Conservation (phyloP, 192 early-diverging fungal genomes). For the Entomortierella beljakovae region DNA sequence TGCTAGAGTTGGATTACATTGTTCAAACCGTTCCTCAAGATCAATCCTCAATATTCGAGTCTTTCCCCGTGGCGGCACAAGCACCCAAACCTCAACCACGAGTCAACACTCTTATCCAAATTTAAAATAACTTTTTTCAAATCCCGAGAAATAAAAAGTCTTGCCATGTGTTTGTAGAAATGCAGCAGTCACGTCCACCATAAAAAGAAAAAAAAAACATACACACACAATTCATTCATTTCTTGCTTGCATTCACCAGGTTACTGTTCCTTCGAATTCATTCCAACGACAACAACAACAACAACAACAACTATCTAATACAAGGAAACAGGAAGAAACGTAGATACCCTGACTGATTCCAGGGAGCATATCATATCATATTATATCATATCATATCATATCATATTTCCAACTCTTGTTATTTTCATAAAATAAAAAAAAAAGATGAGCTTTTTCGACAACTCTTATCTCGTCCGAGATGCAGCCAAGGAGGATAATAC, state of each 20-base stretch:
- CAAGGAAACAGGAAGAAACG: too few species aligned
- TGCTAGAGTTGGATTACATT: constrained; percentile 66
- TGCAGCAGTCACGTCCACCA: constrained; percentile 12
- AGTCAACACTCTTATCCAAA: constrained; percentile 42
- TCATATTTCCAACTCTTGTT: neutral
- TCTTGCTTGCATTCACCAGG: too few species aligned
- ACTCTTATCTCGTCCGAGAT: constrained; percentile 43
- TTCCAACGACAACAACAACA: neutral
- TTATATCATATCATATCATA: neutral
- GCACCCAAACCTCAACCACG: constrained; percentile 16
- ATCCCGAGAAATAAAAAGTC: neutral
- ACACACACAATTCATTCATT: neutral
- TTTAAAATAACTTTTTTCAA: neutral
- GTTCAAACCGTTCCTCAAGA: constrained; percentile 56
- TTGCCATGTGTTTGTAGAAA: neutral
- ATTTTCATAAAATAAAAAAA: constrained; percentile 1
- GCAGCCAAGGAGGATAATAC: constrained; percentile 3
- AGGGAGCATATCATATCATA: too few species aligned
- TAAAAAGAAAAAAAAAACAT: constrained; percentile 1
- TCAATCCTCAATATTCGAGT: constrained; percentile 51
- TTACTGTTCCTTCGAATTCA: neutral
- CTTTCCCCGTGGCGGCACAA: neutral
- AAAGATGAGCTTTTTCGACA: constrained; percentile 51
- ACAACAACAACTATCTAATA: too few species aligned
- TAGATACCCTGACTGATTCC: too few species aligned